Base-by-base conservation (phyloP, 2,329 filamentous ascomycete species). In the Aspergillus neotritici region DNA sequence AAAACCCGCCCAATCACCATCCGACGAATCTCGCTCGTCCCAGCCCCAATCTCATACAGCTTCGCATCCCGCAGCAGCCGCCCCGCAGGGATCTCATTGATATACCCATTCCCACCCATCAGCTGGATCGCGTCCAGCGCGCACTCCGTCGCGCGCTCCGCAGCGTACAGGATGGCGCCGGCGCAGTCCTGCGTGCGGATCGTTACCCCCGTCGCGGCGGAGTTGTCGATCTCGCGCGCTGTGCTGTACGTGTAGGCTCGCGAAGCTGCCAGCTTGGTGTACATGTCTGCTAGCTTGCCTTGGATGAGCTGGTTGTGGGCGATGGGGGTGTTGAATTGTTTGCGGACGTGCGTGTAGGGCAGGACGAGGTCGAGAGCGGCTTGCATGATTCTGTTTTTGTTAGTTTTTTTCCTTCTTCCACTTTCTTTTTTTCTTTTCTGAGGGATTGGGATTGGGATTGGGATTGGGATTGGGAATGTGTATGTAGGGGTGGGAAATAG, bases 31-130 rank as follows among this genome's bases (percentile, higher is more conserved):
- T 98, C 93, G 47, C 88, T 95, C 3, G 93, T 97, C 5, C 93
- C 93, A 4, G 93, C 93, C 1, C 93, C 93, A 63, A 98, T 97
- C 70, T 97, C 93, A 65, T 98, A 98, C 47, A 98, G 66, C 63
- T 85, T 85, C 4, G 82, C 81, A 68, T 85, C 82, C 60, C 93
- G 71, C 55, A 97, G 68, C 53, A 97, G 76, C 51, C 91, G 76
- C 15, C 90, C 94, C 0, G 88, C 90, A 0, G 88, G 84, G 71
- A 97, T 88, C 70, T 98, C 93, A 66, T 96, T 94, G 55, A 94
- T 81, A 62, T 97, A 97, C 3, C 91, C 91, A 80, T 91, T 97
- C 0, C 91, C 93, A 13, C 93, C 93, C 60, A 98, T 78, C 47
- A 95, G 76, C 68, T 98, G 93, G 46, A 97, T 87, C 35, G 86